Conservation (phyloP, 2,329 filamentous ascomycete genomes). For the Epichloe gansuensis region DNA sequence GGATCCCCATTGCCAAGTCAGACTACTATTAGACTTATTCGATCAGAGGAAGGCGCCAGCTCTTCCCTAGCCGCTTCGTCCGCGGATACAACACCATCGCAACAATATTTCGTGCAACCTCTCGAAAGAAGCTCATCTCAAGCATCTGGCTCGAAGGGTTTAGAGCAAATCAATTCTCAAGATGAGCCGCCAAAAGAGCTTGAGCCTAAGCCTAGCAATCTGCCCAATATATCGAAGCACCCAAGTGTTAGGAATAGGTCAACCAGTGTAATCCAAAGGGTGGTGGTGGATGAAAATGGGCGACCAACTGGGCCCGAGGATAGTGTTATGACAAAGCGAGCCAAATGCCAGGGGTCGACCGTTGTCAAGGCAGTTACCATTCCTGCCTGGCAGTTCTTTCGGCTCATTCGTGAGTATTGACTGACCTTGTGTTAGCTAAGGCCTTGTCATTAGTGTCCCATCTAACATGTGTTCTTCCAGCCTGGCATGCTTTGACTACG, state of each 20-base stretch:
- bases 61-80: conserved; percentile 23
- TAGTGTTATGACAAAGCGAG: conserved; percentile 28
- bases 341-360: conserved; percentile 32
- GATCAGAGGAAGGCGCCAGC: conserved; percentile 19
- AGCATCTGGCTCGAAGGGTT: background rate
- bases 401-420: conserved; percentile 61
- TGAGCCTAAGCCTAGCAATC: background rate
- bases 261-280: conserved; percentile 49
- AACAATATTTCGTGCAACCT: conserved; percentile 1
- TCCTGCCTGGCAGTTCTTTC: conserved; percentile 96
- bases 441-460: background rate
- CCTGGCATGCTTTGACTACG: conserved; percentile 63
- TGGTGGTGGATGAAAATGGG: conserved; percentile 39
- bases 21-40: conserved; percentile 22
- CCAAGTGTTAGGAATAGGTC: conserved; percentile 31
- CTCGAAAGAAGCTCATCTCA: background rate
- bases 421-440: background rate
- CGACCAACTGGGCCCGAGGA: conserved; percentile 30
- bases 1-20: conserved; percentile 16
- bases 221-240: conserved; percentile 1
- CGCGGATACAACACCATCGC: conserved; percentile 15
- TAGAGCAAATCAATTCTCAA: background rate
- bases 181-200: background rate
- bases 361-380: conserved; percentile 76
- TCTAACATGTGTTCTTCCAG: conserved; percentile 26